Evolutionary conservation across 768 basidiomycete species (phyloP).

Genomic region (Collybia sordida): DNA sequence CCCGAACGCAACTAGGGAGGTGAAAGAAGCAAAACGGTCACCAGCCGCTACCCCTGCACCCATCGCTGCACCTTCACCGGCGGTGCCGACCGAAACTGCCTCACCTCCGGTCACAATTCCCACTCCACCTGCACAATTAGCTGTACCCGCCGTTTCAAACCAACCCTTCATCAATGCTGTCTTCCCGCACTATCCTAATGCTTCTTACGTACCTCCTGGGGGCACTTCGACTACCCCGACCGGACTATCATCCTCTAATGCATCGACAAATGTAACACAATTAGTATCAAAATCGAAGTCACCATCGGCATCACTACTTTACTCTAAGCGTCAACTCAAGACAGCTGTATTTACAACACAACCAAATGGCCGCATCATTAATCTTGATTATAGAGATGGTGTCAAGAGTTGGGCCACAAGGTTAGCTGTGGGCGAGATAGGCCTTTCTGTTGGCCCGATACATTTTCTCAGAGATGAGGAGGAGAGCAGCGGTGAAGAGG

Average conservation of each 20-base stretch:
- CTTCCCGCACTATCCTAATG: conserved; percentile 55
- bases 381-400: conserved; percentile 65
- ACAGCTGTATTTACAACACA: conserved; percentile 53
- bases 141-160: conserved; percentile 24
- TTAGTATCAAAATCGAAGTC: conserved; percentile 35
- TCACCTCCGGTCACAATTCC: conserved; percentile 21
- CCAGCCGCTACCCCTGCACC: conserved; percentile 17
- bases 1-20: not conserved
- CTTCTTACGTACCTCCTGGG: conserved; percentile 43
- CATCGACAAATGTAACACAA: conserved; percentile 20
- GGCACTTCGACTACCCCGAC: conserved; percentile 20
- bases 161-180: conserved; percentile 31
- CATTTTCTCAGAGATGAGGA: conserved; percentile 57
- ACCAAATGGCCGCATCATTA: conserved; percentile 57
- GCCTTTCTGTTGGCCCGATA: conserved; percentile 53
- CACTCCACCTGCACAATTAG: conserved; percentile 15
- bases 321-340: conserved; percentile 47
- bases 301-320: conserved; percentile 34
- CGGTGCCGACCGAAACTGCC: conserved; percentile 20
- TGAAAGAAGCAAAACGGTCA: conserved; percentile 12
- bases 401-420: conserved; percentile 75
- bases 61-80: conserved; percentile 18
- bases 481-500: conserved; percentile 56
- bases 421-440: conserved; percentile 56
- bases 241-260: conserved; percentile 19